phyloP scores from a whole-genome alignment of 2,329 filamentous ascomycete species.

The Gremmenia infestans region DNA sequence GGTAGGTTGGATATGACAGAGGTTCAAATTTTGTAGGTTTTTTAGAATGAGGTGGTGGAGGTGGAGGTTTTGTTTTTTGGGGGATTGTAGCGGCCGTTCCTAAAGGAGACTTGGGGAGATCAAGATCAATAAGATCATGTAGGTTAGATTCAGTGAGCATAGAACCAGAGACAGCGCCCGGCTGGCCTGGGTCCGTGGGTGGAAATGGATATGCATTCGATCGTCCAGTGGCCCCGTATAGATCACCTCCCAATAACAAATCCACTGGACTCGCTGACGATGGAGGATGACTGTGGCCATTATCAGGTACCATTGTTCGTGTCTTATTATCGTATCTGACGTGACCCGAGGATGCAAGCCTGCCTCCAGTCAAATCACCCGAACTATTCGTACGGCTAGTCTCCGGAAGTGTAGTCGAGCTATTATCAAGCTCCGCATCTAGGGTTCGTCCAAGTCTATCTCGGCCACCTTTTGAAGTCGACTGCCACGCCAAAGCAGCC shows the following conservation, averaged over 20 bases:
- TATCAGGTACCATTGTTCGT: conserved; percentile 27
- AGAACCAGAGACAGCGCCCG: conserved; percentile 25
- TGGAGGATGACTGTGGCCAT: conserved; percentile 12
- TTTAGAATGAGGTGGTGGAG: conserved; percentile 23
- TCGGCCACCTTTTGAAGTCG: conserved; percentile 19
- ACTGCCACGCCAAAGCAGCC: conserved; percentile 54
- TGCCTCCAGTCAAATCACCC: conserved; percentile 14
- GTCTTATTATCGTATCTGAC: conserved; percentile 31
- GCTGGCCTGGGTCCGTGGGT: conserved; percentile 25
- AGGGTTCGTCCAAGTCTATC: conserved; percentile 27
- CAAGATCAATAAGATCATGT: conserved; percentile 25
- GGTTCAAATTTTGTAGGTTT: conserved; percentile 34
- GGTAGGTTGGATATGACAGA: conserved; percentile 32
- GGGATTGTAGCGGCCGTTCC: conserved; percentile 20
- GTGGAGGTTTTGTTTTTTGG: conserved; percentile 27
- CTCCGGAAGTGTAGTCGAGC: conserved; percentile 22
- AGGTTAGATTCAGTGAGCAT: conserved; percentile 21
- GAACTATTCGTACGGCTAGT: conserved; percentile 18
- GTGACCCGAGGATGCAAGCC: conserved; percentile 16
- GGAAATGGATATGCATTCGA: conserved; percentile 31
- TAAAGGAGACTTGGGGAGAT: conserved; percentile 14
- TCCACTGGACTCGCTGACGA: conserved; percentile 21
- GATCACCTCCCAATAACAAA: conserved; percentile 20
- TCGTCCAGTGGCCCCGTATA: conserved; percentile 17
- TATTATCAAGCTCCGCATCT: conserved; percentile 24